Conservation (phyloP, 73 alveolate species). For the Breviolum minutum region DNA sequence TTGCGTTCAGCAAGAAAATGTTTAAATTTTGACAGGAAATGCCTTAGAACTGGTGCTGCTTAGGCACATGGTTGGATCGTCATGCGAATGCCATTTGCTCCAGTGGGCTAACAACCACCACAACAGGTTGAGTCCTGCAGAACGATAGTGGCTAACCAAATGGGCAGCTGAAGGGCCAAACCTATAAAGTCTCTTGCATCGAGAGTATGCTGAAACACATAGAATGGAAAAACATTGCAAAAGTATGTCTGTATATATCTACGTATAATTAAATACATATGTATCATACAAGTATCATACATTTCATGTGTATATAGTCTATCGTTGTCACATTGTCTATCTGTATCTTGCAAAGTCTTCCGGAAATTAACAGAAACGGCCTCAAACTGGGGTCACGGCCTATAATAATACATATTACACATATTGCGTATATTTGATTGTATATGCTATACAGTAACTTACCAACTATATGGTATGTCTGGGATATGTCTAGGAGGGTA, state of each 20-base stretch:
- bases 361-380: no score
- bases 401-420: no score
- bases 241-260: neutral
- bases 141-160: neutral
- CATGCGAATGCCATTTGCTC: constrained; percentile 88
- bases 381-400: no score
- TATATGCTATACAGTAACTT: no score
- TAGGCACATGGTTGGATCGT: constrained; percentile 38
- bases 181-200: neutral
- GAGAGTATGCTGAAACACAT: no score
- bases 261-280: neutral
- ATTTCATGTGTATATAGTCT: no score
- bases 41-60: neutral
- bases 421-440: no score
- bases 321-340: no score
- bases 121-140: constrained; percentile 50
- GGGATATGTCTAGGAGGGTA: no score
- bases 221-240: neutral
- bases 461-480: no score
- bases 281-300: neutral
- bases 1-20: neutral
- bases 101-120: constrained; percentile 91
- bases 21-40: neutral
- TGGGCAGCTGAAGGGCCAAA: neutral
- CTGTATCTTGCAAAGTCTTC: no score